These are phyloP conservation scores for Penicilliopsis zonata DNA, from an alignment of 495 filamentous ascomycete genomes.

Conservation along the genomic window DNA sequence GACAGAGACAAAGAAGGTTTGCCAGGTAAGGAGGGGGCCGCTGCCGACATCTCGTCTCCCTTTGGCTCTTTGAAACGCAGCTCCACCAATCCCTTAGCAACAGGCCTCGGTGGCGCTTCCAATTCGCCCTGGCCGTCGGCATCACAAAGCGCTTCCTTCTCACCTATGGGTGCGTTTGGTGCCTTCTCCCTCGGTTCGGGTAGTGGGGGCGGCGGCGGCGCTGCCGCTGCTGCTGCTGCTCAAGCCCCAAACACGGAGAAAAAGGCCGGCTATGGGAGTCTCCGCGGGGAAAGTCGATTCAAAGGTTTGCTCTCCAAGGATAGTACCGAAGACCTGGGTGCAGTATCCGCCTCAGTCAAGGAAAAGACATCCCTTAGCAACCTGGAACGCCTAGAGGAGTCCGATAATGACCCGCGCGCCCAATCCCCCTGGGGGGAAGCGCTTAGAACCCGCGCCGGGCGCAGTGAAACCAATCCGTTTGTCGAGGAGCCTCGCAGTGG, in stretches of 20 bases:
- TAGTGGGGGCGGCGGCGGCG: slow-evolving; percentile 79
- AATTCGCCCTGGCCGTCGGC: slow-evolving; percentile 58
- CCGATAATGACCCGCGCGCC: slow-evolving; percentile 27
- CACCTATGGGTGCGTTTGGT: slow-evolving; percentile 77
- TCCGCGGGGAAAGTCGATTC: slow-evolving; percentile 68
- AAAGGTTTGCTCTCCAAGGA: slow-evolving; percentile 75
- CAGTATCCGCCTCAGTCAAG: slow-evolving; percentile 34
- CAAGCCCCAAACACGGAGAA: slow-evolving; percentile 53
- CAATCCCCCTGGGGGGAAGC: slow-evolving; percentile 43
- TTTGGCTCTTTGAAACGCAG: slow-evolving; percentile 58
- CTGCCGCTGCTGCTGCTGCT: slow-evolving; percentile 35
- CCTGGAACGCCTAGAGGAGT: slow-evolving; percentile 42
- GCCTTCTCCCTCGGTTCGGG: slow-evolving; percentile 56
- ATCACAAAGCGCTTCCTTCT: slow-evolving; percentile 45
- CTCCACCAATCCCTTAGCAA: slow-evolving; percentile 49
- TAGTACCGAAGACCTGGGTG: slow-evolving; percentile 50
- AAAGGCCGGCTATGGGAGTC: slow-evolving; percentile 51
- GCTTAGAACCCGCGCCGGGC: slow-evolving; percentile 33
- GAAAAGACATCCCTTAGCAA: slow-evolving; percentile 43
- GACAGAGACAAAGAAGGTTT: slow-evolving; percentile 36
- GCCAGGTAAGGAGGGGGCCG: slow-evolving; percentile 16
- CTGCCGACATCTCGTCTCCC: slow-evolving; percentile 34
- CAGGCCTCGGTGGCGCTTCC: slow-evolving; percentile 35
- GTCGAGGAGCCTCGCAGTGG: slow-evolving; percentile 52
- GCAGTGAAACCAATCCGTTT: slow-evolving; percentile 79